Conservation (phyloP, 441 rosid genomes). For the Hura crepitans region DNA sequence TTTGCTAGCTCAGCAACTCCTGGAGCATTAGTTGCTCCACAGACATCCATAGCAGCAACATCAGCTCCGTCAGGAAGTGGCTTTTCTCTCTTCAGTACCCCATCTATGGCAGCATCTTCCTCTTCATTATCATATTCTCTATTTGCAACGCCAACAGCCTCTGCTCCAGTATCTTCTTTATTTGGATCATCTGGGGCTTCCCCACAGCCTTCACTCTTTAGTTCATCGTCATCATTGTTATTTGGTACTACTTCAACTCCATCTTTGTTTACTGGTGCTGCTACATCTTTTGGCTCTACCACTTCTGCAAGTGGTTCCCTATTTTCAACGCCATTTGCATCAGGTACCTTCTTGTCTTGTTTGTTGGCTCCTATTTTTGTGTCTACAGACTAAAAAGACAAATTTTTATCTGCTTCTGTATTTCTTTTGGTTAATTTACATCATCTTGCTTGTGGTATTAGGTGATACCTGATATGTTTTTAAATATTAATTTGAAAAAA, state of each 20-base stretch:
- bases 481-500: not conserved
- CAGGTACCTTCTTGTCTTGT: constrained; percentile 40
- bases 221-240: constrained; percentile 41
- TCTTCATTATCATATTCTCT: constrained; percentile 47
- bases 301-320: constrained; percentile 55
- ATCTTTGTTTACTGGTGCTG: constrained; percentile 45
- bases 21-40: constrained; percentile 45
- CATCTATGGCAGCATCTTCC: constrained; percentile 52
- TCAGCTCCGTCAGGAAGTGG: constrained; percentile 67
- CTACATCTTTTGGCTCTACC: constrained; percentile 50
- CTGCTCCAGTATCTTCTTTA: constrained; percentile 54
- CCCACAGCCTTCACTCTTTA: constrained; percentile 42
- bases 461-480: not conserved
- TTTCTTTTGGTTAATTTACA: not conserved
- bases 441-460: not conserved
- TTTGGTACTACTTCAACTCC: constrained; percentile 64
- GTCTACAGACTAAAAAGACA: too few relatives aligned
- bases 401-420: too few relatives aligned
- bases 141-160: constrained; percentile 62
- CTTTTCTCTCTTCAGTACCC: constrained; percentile 61
- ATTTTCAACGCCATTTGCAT: constrained; percentile 52
- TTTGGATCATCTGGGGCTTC: constrained; percentile 53
- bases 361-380: constrained; percentile 3
- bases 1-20: constrained; percentile 54
- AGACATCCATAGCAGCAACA: constrained; percentile 41